Evolutionary conservation across 78 protist species (phyloP).

Genomic region (Dictyostelium purpureum): DNA sequence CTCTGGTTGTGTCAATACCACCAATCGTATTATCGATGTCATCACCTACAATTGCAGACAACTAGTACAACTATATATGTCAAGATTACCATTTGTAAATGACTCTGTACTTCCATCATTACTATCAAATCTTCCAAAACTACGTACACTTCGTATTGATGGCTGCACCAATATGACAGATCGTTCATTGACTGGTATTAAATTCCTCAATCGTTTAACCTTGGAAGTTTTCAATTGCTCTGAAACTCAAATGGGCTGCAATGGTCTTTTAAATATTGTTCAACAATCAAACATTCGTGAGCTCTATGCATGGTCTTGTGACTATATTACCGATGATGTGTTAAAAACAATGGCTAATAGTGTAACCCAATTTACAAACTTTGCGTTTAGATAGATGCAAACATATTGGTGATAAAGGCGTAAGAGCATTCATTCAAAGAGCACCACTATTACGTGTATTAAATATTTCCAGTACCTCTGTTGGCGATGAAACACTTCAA

Average conservation of each 20-base stretch:
- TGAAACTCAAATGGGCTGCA: constrained; percentile 21
- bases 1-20: constrained; percentile 12
- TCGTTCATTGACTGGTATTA: not conserved
- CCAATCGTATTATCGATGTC: constrained; percentile 20
- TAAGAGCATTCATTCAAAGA: constrained; percentile 12
- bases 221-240: constrained; percentile 45
- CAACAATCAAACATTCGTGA: constrained; percentile 23
- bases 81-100: constrained; percentile 1
- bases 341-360: not conserved
- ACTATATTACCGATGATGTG: constrained; percentile 32
- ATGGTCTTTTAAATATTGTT: not conserved
- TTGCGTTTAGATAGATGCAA: constrained; percentile 44
- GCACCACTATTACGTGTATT: not conserved
- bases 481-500: constrained; percentile 16
- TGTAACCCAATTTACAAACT: not conserved
- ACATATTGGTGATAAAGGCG: constrained; percentile 50
- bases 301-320: constrained; percentile 41
- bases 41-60: constrained; percentile 30
- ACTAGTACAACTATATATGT: constrained; percentile 29
- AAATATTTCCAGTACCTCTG: constrained; percentile 17
- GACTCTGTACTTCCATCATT: constrained; percentile 18
- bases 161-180: constrained; percentile 26
- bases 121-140: not conserved
- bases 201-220: not conserved
- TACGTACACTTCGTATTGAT: constrained; percentile 25